These are phyloP conservation scores for Carallia brachiata DNA, from an alignment of 345 rosid genomes.

Conservation along the genomic window DNA sequence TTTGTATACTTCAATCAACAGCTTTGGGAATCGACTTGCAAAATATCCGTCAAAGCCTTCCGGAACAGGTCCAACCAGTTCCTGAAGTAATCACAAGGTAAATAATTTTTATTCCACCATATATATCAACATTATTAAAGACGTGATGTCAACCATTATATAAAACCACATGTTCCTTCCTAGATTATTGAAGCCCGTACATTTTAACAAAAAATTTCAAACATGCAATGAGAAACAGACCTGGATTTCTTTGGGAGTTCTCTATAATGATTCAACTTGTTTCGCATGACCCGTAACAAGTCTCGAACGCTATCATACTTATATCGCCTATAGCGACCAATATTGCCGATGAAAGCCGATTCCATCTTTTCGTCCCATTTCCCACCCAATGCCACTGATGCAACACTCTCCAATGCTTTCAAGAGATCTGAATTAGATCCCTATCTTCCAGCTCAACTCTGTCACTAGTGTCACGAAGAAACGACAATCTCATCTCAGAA, in stretches of 20 bases:
- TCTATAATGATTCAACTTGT: conserved; percentile 80
- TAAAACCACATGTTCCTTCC: too few species aligned
- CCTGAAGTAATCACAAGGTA: conserved; percentile 35
- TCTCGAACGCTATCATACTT: conserved; percentile 74
- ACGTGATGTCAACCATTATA: background rate
- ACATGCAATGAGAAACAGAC: conserved; percentile 33
- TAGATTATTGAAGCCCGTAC: too few species aligned
- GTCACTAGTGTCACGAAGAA: conserved; percentile 82
- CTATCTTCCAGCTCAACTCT: conserved; percentile 84
- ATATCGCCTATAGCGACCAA: conserved; percentile 75
- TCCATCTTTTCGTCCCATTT: conserved; percentile 91
- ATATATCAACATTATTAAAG: background rate
- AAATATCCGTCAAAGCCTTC: conserved; percentile 81
- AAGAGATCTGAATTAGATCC: conserved; percentile 55
- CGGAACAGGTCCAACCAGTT: conserved; percentile 73
- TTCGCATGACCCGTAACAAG: conserved; percentile 71
- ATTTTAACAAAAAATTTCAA: background rate
- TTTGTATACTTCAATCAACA: conserved; percentile 70
- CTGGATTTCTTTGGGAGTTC: conserved; percentile 81
- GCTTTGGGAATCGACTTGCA: conserved; percentile 64
- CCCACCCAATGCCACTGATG: conserved; percentile 62
- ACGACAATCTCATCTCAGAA: conserved; percentile 68
- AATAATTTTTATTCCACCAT: background rate
- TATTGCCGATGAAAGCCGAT: conserved; percentile 54
- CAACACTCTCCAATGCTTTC: conserved; percentile 62